A percentile compares a stretch with the other conserved stretches of the same genome.
Evolutionary conservation across 305 asterid genomes (phyloP).

Genomic region (Fraxinus floribunda): DNA sequence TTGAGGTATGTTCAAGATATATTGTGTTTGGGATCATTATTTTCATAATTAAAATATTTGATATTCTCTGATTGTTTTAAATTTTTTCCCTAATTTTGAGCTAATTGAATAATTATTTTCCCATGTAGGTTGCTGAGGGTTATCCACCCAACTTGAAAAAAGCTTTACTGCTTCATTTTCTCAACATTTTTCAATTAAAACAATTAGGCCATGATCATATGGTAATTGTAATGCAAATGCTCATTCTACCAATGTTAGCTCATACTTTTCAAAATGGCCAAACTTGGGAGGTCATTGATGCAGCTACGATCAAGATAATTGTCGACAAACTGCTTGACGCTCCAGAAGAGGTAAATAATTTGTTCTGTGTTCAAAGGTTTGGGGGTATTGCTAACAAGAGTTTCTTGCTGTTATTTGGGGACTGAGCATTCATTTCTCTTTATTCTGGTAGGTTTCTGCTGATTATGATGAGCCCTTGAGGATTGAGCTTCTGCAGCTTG

Average conservation of each 20-base stretch:
- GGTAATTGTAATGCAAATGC: slow-evolving; percentile 99
- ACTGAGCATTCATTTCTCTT: slow-evolving; percentile 22
- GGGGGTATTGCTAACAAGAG: slow-evolving; percentile 6
- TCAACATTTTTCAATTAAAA: slow-evolving; percentile 80
- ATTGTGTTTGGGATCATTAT: slow-evolving; percentile 9
- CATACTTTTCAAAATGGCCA: slow-evolving; percentile 95
- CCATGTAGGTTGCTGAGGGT: slow-evolving; percentile 87
- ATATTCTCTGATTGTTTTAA: slow-evolving; percentile 14
- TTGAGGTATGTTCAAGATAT: slow-evolving; percentile 66
- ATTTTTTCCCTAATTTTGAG: slow-evolving; percentile 9
- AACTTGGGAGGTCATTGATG: slow-evolving; percentile 98
- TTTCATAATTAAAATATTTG: slow-evolving; percentile 11
- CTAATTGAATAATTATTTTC: slow-evolving; percentile 21
- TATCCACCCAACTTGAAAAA: slow-evolving; percentile 92
- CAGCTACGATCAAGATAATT: slow-evolving; percentile 78
- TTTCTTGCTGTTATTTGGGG: slow-evolving; percentile 3
- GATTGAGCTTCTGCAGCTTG: slow-evolving; percentile 99
- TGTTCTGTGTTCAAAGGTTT: slow-evolving; percentile 16
- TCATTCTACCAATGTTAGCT: slow-evolving; percentile 96
- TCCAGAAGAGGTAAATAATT: slow-evolving; percentile 86
- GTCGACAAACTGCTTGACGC: slow-evolving; percentile 99
- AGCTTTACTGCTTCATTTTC: slow-evolving; percentile 82
- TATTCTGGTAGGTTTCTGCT: slow-evolving; percentile 65
- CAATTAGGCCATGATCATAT: slow-evolving; percentile 90
- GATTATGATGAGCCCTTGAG: slow-evolving; percentile 97